A percentile compares a stretch with the other conserved stretches of the same genome.
These are phyloP conservation scores for Malus hybrid DNA, from an alignment of 331 rosid species.

Conservation along the genomic window DNA sequence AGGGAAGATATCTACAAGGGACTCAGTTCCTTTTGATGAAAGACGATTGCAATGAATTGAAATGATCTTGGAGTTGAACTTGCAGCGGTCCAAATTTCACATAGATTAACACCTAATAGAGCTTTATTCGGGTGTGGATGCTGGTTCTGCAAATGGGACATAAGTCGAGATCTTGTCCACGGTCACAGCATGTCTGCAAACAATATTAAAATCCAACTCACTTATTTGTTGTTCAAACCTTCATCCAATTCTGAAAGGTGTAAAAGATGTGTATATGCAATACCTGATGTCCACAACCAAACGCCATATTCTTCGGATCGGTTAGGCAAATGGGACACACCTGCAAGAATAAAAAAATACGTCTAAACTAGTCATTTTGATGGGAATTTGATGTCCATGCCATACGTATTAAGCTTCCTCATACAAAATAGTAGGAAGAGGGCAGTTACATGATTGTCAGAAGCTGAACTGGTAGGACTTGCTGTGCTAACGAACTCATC, in stretches of 20 bases:
- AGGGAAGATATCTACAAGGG: constrained; percentile 40
- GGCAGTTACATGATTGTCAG: constrained; percentile 54
- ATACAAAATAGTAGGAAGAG: constrained; percentile 8
- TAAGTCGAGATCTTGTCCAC: constrained; percentile 62
- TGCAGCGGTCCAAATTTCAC: constrained; percentile 6
- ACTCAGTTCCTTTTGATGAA: not conserved
- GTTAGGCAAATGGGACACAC: constrained; percentile 70
- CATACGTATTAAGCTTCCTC: not conserved
- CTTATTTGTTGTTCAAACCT: not conserved
- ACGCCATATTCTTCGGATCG: constrained; percentile 73
- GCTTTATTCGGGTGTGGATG: constrained; percentile 65
- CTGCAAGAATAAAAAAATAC: constrained; percentile 32
- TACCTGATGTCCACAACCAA: constrained; percentile 98
- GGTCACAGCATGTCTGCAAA: constrained; percentile 85
- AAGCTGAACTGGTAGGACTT: constrained; percentile 38
- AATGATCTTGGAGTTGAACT: constrained; percentile 9
- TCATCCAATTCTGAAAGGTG: not conserved
- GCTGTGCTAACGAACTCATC: constrained; percentile 9
- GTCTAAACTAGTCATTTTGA: not conserved
- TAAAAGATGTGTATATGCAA: not conserved
- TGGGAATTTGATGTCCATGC: not conserved
- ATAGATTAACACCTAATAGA: constrained; percentile 35
- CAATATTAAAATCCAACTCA: not conserved
- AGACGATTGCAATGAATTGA: constrained; percentile 5
- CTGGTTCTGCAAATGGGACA: constrained; percentile 87